Base-by-base conservation (phyloP, 2,329 filamentous ascomycete species). In the Nigrograna mackinnonii region DNA sequence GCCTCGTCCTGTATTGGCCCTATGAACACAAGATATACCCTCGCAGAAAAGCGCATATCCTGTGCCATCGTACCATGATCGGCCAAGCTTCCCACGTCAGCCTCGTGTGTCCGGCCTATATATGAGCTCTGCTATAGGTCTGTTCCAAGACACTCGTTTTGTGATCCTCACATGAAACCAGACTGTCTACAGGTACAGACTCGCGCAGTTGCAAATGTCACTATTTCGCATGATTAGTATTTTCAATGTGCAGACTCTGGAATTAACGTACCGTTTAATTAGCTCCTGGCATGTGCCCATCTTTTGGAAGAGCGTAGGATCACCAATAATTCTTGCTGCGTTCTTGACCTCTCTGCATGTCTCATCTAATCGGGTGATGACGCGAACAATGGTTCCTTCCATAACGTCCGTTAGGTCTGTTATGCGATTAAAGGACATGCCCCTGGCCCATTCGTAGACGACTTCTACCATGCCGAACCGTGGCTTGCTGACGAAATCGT, bases 371-470 rank as follows among this genome's bases (percentile, higher is more conserved):
- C 94, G 77, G 31, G 91, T 95, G 56, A 99, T 97, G 2, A 94
- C 92, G 39, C 94, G 79, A 35, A 99, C 94, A 71, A 99, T 97
- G 0, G 94, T 97, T 1, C 94, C 94, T 70, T 99, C 94, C 59
- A 97, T 83, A 43, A 99, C 91, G 67, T 97, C 92, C 6, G 94
- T 99, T 63, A 99, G 73, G 54, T 92, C 88, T 0, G 92, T 97
- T 55, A 99, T 99, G 52, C 94, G 92, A 71, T 95, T 95, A 78
- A 99, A 99, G 39, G 89, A 92, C 90, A 97, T 97, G 19, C 94
- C 94, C 37, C 90, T 79, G 7, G 94, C 94, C 94, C 94, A 99
- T 69, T 99, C 94, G 66, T 97, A 96, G 22, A 99, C 95, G 0
- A 99, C 94, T 69, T 99, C 94, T 66, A 96, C 91, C 42, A 99